Evolutionary conservation across 2,329 filamentous ascomycete genomes (phyloP).

Genomic region (Paramyrothecium roridum): DNA sequence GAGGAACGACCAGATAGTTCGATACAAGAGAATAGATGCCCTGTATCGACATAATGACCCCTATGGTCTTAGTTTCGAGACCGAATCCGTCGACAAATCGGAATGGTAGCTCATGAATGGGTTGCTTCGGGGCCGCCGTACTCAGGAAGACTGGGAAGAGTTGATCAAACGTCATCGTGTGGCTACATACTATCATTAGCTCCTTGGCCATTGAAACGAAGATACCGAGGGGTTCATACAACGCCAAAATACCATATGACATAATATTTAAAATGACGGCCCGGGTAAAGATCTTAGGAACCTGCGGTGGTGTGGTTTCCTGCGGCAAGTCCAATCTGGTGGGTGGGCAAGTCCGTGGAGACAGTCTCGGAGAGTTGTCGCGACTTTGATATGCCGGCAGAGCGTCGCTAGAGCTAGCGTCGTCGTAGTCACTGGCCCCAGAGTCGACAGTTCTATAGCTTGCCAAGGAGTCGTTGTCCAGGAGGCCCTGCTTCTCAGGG

Average conservation of each 20-base stretch:
- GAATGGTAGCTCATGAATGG: slow-evolving; percentile 67
- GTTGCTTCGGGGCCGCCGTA: slow-evolving; percentile 52
- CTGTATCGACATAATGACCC: slow-evolving; percentile 83
- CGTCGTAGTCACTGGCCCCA: slow-evolving; percentile 5
- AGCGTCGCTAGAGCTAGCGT: slow-evolving; percentile 45
- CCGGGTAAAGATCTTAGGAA: slow-evolving; percentile 67
- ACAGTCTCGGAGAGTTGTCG: slow-evolving; percentile 47
- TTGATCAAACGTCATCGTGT: slow-evolving; percentile 96
- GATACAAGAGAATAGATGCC: slow-evolving; percentile 86
- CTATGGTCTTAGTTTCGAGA: slow-evolving; percentile 78
- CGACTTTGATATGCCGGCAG: slow-evolving; percentile 67
- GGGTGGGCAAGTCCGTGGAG: background rate
- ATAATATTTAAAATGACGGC: slow-evolving; percentile 85
- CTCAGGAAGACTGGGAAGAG: slow-evolving; percentile 90
- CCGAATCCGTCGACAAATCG: slow-evolving; percentile 86
- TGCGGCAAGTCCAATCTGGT: background rate
- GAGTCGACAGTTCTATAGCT: slow-evolving; percentile 47
- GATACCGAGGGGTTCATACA: slow-evolving; percentile 71
- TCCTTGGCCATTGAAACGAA: background rate
- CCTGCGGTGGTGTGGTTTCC: background rate
- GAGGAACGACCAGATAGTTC: slow-evolving; percentile 80
- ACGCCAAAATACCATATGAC: slow-evolving; percentile 88
- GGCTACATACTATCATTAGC: slow-evolving; percentile 49
- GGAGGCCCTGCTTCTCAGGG: slow-evolving; percentile 59
- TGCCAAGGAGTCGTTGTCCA: slow-evolving; percentile 59